phyloP scores from a whole-genome alignment of 2,329 filamentous ascomycete species.

The Raffaelea ambrosiae region DNA sequence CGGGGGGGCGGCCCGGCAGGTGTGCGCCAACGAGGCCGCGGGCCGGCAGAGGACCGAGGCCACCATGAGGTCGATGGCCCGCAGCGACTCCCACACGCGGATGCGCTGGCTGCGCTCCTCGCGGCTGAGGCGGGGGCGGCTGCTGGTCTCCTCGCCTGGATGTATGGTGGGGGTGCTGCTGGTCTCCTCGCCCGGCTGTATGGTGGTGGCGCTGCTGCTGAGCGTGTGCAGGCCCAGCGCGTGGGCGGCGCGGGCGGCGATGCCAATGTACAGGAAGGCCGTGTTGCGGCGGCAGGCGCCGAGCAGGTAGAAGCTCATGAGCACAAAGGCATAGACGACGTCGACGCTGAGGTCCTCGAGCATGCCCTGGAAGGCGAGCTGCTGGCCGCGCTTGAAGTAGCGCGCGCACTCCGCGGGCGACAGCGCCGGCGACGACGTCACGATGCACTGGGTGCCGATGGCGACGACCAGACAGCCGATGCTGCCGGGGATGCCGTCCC shows the following conservation, averaged over 20 bases:
- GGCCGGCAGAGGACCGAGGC: slow-evolving; percentile 2
- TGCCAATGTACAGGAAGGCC: slow-evolving; percentile 54
- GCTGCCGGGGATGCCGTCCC: not conserved
- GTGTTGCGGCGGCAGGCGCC: slow-evolving; percentile 49
- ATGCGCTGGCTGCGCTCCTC: not conserved
- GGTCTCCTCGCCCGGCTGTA: too few species aligned
- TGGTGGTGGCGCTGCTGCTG: slow-evolving; percentile 12
- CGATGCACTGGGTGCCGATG: slow-evolving; percentile 11
- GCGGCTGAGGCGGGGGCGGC: not conserved
- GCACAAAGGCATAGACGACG: slow-evolving; percentile 40
- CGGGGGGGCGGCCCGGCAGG: not conserved
- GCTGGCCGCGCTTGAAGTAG: slow-evolving; percentile 9
- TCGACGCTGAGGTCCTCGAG: slow-evolving; percentile 44
- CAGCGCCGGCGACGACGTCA: not conserved
- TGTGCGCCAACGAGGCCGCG: not conserved
- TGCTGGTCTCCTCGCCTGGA: too few species aligned
- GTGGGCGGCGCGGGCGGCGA: slow-evolving; percentile 47
- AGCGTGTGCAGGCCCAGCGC: slow-evolving; percentile 44
- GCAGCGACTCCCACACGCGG: not conserved
- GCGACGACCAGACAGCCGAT: slow-evolving; percentile 9
- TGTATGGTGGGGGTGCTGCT: slow-evolving; percentile 15
- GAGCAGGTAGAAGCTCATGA: slow-evolving; percentile 54
- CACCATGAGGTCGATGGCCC: not conserved
- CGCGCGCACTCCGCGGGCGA: slow-evolving; percentile 2
- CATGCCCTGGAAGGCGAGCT: slow-evolving; percentile 37